A percentile compares a stretch with the other conserved stretches of the same genome.
These are phyloP conservation scores for Cladophialophora bantiana DNA, from an alignment of 2,329 filamentous ascomycete genomes.

Conservation along the genomic window DNA sequence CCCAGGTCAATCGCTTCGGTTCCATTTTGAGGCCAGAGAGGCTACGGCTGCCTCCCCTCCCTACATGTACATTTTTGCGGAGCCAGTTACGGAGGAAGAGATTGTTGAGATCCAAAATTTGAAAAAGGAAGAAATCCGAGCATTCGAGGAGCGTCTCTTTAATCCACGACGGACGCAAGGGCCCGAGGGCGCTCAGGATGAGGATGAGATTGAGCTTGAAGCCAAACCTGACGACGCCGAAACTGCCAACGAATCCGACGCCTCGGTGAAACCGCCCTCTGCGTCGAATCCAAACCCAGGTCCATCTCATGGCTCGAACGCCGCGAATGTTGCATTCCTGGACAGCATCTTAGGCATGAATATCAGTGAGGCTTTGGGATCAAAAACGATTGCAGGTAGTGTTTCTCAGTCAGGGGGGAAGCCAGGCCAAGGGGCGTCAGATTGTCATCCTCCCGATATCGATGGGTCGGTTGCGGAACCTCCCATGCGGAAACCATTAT, in stretches of 20 bases:
- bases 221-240: slow-evolving; percentile 18
- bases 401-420: background rate
- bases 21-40: slow-evolving; percentile 81
- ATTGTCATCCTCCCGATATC: background rate
- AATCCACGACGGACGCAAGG: slow-evolving; percentile 43
- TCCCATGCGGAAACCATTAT: slow-evolving; percentile 35
- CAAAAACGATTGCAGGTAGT: slow-evolving; percentile 7
- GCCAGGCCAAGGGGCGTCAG: background rate
- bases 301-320: slow-evolving; percentile 28
- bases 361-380: slow-evolving; percentile 8
- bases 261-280: background rate
- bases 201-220: slow-evolving; percentile 16
- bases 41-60: slow-evolving; percentile 52
- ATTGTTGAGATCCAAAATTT: slow-evolving; percentile 76
- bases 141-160: slow-evolving; percentile 66
- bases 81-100: slow-evolving; percentile 77
- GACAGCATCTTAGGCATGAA: slow-evolving; percentile 32
- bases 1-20: slow-evolving; percentile 74
- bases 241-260: slow-evolving; percentile 4
- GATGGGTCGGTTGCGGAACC: slow-evolving; percentile 10
- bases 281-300: background rate
- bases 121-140: slow-evolving; percentile 69
- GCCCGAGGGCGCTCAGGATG: slow-evolving; percentile 37
- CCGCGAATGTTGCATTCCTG: slow-evolving; percentile 37
- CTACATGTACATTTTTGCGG: slow-evolving; percentile 88